A percentile compares a stretch with the other conserved stretches of the same genome.
These are phyloP conservation scores for Tricholoma bakamatsutake DNA, from an alignment of 768 basidiomycete species.

Conservation along the genomic window DNA sequence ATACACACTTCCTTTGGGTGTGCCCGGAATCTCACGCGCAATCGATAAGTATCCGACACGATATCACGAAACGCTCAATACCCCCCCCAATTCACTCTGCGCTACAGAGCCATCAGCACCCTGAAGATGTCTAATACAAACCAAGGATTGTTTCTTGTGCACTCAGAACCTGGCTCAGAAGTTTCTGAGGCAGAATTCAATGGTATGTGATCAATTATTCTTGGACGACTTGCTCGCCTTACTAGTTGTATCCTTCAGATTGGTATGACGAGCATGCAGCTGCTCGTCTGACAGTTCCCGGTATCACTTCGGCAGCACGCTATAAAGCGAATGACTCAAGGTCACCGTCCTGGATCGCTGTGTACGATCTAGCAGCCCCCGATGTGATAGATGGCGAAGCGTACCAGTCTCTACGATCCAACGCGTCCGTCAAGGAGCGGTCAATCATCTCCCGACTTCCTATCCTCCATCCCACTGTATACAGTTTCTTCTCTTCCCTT, in stretches of 20 bases:
- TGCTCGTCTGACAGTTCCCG: conserved; percentile 22
- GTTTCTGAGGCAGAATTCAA: background rate
- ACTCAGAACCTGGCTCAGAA: too few relatives aligned
- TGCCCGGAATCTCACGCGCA: too few relatives aligned
- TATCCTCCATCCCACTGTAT: conserved; percentile 21
- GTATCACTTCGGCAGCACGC: conserved; percentile 21
- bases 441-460: conserved; percentile 19
- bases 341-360: conserved; percentile 24
- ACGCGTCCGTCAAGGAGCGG: conserved; percentile 21
- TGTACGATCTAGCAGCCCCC: conserved; percentile 23
- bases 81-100: too few relatives aligned
- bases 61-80: too few relatives aligned
- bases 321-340: conserved; percentile 22
- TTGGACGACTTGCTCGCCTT: background rate
- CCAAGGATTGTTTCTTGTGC: too few relatives aligned
- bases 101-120: too few relatives aligned
- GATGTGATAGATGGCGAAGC: conserved; percentile 17
- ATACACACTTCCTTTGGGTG: too few relatives aligned
- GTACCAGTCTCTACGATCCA: conserved; percentile 18
- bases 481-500: conserved; percentile 12
- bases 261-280: conserved; percentile 31
- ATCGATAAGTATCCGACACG: too few relatives aligned
- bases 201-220: background rate
- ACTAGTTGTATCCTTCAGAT: conserved; percentile 13
- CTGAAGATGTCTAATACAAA: too few relatives aligned